Conservation (phyloP, 768 basidiomycete genomes). For the Mycena vitilis region DNA sequence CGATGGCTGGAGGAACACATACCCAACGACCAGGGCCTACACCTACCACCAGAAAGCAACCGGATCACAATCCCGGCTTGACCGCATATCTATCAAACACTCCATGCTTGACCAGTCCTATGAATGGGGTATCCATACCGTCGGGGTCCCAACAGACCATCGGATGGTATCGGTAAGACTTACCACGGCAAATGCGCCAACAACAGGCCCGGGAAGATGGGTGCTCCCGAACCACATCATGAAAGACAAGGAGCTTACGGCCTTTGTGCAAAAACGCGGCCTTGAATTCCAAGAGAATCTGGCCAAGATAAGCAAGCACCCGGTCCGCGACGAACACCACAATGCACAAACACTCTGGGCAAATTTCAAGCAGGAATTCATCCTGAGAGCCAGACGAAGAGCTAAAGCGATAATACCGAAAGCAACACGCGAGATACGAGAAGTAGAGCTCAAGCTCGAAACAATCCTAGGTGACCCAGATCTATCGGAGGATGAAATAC, state of each 20-base stretch:
- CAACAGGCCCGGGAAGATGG: constrained; percentile 49
- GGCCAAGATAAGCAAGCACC: no score
- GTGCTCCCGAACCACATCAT: constrained; percentile 36
- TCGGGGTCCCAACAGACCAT: constrained; percentile 46
- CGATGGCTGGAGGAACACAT: constrained; percentile 49
- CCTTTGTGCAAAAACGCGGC: background rate
- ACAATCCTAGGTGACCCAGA: background rate
- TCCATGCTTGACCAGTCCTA: constrained; percentile 8
- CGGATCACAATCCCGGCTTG: constrained; percentile 45
- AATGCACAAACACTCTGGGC: background rate
- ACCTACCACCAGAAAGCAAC: constrained; percentile 38
- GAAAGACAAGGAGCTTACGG: constrained; percentile 30
- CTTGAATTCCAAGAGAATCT: background rate
- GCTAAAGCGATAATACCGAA: no score
- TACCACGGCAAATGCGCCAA: constrained; percentile 35
- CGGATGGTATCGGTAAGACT: constrained; percentile 41
- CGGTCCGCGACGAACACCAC: background rate
- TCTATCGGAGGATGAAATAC: background rate
- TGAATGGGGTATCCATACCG: constrained; percentile 41
- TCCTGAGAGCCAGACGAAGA: no score
- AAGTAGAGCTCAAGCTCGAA: background rate
- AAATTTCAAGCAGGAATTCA: no score
- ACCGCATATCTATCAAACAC: constrained; percentile 48
- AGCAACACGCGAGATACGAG: no score
- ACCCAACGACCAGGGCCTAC: constrained; percentile 38